Evolutionary conservation across 2,329 filamentous ascomycete genomes (phyloP), one percentile per base, ranked within the genome.

Genomic region (Neonectria hederae): DNA sequence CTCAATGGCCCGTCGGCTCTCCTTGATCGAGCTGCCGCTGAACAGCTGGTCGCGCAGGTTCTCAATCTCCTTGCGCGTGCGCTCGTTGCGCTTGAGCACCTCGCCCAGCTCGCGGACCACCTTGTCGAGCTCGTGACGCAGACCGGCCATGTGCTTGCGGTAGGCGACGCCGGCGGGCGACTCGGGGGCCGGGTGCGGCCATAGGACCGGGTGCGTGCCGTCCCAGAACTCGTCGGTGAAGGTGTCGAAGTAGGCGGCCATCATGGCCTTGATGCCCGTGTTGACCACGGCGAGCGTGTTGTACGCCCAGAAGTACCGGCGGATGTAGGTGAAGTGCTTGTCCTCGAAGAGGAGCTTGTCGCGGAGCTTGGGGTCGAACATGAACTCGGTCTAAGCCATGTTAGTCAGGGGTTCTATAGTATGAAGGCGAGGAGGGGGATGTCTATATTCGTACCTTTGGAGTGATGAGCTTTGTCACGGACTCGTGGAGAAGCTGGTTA

Each of bases 271-370:
- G 72, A 89, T 87, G 65, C 83, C 83, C 53, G 86, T 84, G 69
- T 87, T 89, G 69, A 89, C 84, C 35, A 86, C 84, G 38, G 85
- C 86, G 4, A 89, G 81, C 3, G 86, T 87, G 75, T 89, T 87
- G 69, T 84, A 88, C 0, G 86, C 86, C 83, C 87, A 89, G 71
- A 89, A 89, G 70, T 89, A 89, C 17, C 87, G 82, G 0, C 86
- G 80, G 17, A 86, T 87, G 76, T 87, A 89, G 1, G 87, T 89
- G 69, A 88, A 89, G 59, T 86, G 76, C 56, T 82, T 80, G 70
- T 89, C 87, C 73, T 90, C 87, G 68, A 89, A 89, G 1, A 89
- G 80, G 0, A 89, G 80, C 67, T 84, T 83, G 75, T 88, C 86
- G 13, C 87, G 81, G 5, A 88, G 76, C 21, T 81, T 79, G 42